Percentiles rank a stretch among this genome's conserved stretches.
These are phyloP conservation scores for Nakataea oryzae DNA, from an alignment of 2,329 filamentous ascomycete genomes.

Conservation along the genomic window DNA sequence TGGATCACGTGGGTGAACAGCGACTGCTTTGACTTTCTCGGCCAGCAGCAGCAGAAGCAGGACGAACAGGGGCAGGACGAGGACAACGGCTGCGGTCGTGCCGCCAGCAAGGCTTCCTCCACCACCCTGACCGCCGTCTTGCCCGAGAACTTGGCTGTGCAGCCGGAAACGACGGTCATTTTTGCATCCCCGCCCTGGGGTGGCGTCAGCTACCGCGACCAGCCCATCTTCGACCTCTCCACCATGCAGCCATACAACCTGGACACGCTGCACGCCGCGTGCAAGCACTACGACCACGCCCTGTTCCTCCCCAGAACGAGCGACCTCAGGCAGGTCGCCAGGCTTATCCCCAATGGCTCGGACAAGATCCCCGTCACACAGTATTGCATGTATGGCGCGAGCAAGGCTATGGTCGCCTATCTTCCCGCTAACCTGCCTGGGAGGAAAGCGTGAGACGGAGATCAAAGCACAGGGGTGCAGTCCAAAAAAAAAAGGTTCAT, in stretches of 20 bases:
- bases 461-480: neutral
- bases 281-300: conserved; percentile 49
- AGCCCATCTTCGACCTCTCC: conserved; percentile 69
- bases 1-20: conserved; percentile 77
- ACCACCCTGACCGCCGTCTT: conserved; percentile 24
- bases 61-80: conserved; percentile 5
- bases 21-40: conserved; percentile 71
- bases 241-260: conserved; percentile 85
- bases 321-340: conserved; percentile 68
- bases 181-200: conserved; percentile 54
- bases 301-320: conserved; percentile 82
- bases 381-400: conserved; percentile 84
- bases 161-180: conserved; percentile 30
- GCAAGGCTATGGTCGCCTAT: conserved; percentile 67
- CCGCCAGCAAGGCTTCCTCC: neutral
- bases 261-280: conserved; percentile 49
- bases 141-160: conserved; percentile 16
- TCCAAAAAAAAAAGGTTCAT: too few species aligned
- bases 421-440: conserved; percentile 26
- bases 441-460: neutral
- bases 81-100: neutral
- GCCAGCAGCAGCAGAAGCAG: conserved; percentile 10
- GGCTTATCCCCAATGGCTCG: conserved; percentile 33
- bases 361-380: conserved; percentile 66
- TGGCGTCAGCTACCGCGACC: conserved; percentile 42